phyloP scores from a whole-genome alignment of 2,329 filamentous ascomycete genomes.

The Talaromyces sp. region DNA sequence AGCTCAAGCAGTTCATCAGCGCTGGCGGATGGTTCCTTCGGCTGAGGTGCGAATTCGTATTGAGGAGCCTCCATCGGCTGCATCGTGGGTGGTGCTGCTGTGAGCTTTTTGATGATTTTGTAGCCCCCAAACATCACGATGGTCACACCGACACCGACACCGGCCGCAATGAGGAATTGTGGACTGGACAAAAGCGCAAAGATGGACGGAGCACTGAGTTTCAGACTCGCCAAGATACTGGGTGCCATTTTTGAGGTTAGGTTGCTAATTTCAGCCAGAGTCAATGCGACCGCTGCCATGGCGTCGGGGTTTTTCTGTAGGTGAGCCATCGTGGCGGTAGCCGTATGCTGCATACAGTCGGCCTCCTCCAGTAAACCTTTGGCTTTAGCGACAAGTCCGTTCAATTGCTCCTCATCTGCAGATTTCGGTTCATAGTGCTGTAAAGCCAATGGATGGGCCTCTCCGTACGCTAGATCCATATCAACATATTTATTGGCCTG shows the following conservation, averaged over 20 bases:
- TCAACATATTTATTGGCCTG: conserved; percentile 54
- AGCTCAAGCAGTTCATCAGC: conserved; percentile 56
- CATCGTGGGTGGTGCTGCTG: conserved; percentile 28
- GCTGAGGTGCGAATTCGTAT: not conserved
- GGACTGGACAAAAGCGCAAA: conserved; percentile 83
- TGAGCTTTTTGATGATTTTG: conserved; percentile 91
- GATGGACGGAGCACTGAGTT: conserved; percentile 75
- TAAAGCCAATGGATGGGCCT: conserved; percentile 61
- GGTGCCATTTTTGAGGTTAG: conserved; percentile 80
- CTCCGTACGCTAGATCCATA: conserved; percentile 88
- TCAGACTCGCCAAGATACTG: conserved; percentile 67
- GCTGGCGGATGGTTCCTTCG: conserved; percentile 25
- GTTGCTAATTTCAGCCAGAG: conserved; percentile 83
- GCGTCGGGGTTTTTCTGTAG: conserved; percentile 80
- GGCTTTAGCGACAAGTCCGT: conserved; percentile 66
- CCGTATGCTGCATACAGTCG: conserved; percentile 81
- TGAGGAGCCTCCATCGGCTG: not conserved
- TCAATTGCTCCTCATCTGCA: conserved; percentile 53
- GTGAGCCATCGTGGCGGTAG: conserved; percentile 73
- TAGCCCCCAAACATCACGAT: conserved; percentile 93
- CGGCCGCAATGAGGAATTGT: conserved; percentile 89
- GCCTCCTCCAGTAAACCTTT: conserved; percentile 78
- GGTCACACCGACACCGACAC: conserved; percentile 85
- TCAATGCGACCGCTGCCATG: conserved; percentile 87
- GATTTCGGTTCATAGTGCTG: conserved; percentile 44